Conservation (phyloP, 1,139 yeast genomes). For the Diutina mesorugosa region DNA sequence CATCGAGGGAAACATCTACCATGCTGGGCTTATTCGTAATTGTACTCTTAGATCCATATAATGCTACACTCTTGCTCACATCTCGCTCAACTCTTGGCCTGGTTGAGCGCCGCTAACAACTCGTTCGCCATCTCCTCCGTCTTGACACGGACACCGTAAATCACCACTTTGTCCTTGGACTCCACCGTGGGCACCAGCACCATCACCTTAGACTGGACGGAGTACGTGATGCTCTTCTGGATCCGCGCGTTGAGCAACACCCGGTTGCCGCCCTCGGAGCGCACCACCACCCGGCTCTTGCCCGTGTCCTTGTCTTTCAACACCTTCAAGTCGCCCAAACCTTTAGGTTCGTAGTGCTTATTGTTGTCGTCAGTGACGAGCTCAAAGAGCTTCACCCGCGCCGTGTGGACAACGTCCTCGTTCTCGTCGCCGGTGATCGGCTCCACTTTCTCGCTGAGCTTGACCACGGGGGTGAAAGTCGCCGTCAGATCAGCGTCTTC, state of each 20-base stretch:
- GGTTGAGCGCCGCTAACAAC: conserved; percentile 42
- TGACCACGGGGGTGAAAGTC: background rate
- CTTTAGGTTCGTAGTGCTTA: conserved; percentile 44
- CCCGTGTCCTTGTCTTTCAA: conserved; percentile 43
- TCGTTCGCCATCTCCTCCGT: conserved; percentile 52
- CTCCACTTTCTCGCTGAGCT: conserved; percentile 1
- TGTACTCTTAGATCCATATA: no score
- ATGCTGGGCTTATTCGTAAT: no score
- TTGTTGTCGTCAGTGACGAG: conserved; percentile 38
- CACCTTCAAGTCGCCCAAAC: conserved; percentile 74
- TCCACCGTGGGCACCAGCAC: conserved; percentile 50
- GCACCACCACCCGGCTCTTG: conserved; percentile 60
- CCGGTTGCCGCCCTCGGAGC: conserved; percentile 84
- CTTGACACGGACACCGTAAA: conserved; percentile 65
- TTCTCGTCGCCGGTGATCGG: conserved; percentile 72
- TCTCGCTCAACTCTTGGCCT: conserved; percentile 7
- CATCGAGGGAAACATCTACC: no score
- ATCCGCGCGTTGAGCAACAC: conserved; percentile 59
- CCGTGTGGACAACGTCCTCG: conserved; percentile 51
- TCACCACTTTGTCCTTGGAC: conserved; percentile 23
- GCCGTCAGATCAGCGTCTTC: conserved; percentile 1
- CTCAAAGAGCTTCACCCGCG: conserved; percentile 62
- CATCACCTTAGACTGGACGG: conserved; percentile 42
- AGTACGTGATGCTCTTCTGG: conserved; percentile 38
- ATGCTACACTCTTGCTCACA: no score